Evolutionary conservation across 2,329 filamentous ascomycete genomes (phyloP).

Genomic region (Berkeleyomyces rouxiae): DNA sequence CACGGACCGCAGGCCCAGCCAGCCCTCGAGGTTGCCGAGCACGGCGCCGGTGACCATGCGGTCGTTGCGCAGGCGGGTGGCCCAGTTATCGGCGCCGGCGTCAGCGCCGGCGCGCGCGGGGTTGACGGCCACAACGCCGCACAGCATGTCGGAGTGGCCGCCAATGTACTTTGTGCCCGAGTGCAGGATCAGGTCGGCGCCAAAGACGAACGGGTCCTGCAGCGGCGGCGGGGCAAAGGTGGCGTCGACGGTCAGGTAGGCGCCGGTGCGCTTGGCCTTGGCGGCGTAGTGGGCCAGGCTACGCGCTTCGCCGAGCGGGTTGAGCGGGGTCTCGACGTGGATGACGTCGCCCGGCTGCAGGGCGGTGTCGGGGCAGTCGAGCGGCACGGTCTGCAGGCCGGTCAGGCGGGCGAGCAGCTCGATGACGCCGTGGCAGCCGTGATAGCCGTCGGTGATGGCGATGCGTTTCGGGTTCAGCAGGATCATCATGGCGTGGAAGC

Average conservation of each 20-base stretch:
- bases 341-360: constrained; percentile 67
- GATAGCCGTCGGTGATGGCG: constrained; percentile 73
- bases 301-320: constrained; percentile 71
- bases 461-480: constrained; percentile 68
- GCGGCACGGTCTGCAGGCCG: constrained; percentile 52
- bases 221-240: constrained; percentile 87
- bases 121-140: constrained; percentile 59
- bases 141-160: constrained; percentile 85
- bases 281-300: constrained; percentile 55
- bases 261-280: constrained; percentile 55
- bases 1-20: constrained; percentile 75
- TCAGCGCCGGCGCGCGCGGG: constrained; percentile 24
- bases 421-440: constrained; percentile 83
- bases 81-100: constrained; percentile 31
- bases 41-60: constrained; percentile 64
- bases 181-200: constrained; percentile 81
- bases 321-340: constrained; percentile 85
- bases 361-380: constrained; percentile 49
- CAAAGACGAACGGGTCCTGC: constrained; percentile 66
- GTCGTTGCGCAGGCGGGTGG: constrained; percentile 45
- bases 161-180: constrained; percentile 92
- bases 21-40: constrained; percentile 79
- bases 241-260: constrained; percentile 67
- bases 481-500: constrained; percentile 78
- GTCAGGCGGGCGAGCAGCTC: constrained; percentile 57